Conservation (phyloP, 805 yeast genomes). For the Candida maesae region DNA sequence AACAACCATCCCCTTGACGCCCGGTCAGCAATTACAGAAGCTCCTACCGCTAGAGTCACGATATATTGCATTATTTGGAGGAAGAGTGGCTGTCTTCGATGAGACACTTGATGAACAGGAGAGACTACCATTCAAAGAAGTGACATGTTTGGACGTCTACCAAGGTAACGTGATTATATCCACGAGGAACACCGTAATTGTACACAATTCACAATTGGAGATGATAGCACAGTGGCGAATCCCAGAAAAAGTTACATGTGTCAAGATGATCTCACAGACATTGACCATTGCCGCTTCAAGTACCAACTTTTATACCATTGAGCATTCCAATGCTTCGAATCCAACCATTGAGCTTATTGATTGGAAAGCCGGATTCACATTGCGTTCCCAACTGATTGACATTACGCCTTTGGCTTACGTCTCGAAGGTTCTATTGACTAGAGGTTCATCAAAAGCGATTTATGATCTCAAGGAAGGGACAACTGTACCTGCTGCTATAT, state of each 20-base stretch:
- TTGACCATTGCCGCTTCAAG: constrained; percentile 21
- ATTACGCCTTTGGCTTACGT: neutral
- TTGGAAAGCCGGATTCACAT: constrained; percentile 13
- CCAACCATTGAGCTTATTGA: constrained; percentile 6
- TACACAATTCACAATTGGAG: constrained; percentile 21
- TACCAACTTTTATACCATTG: constrained; percentile 21
- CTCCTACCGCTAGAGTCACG: constrained; percentile 1
- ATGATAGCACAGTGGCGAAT: constrained; percentile 25
- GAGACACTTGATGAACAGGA: constrained; percentile 15
- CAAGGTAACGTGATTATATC: constrained; percentile 12
- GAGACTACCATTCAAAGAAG: constrained; percentile 19
- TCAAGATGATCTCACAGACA: constrained; percentile 23
- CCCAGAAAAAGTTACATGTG: constrained; percentile 24
- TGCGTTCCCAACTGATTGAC: constrained; percentile 5
- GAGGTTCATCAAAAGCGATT: constrained; percentile 10
- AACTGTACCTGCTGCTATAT: neutral
- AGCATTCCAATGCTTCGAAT: neutral
- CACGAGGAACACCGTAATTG: constrained; percentile 16
- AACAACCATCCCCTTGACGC: constrained; percentile 7
- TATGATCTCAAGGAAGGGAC: neutral
- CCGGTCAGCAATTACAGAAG: constrained; percentile 4
- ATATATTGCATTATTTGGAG: constrained; percentile 5
- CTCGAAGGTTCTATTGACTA: constrained; percentile 3
- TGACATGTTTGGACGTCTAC: constrained; percentile 8
- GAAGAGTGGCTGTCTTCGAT: constrained; percentile 10